These are phyloP conservation scores for Quercus berberidifolia DNA, from an alignment of 306 rosid genomes.

Conservation along the genomic window DNA sequence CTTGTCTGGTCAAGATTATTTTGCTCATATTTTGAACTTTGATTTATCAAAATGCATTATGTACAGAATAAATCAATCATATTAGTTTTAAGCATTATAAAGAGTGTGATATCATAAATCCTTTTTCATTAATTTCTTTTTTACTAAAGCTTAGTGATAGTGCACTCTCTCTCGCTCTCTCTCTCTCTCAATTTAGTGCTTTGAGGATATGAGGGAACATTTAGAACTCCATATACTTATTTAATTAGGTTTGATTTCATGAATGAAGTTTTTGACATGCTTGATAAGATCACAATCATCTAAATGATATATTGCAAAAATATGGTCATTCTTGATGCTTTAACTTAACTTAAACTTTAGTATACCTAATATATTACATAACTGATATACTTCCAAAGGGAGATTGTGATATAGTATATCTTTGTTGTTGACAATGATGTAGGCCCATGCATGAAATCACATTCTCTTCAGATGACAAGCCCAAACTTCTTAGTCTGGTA, in stretches of 20 bases:
- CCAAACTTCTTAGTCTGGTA: constrained; percentile 98
- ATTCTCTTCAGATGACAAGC: constrained; percentile 91
- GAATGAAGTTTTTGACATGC: constrained; percentile 7
- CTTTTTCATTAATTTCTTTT: neutral
- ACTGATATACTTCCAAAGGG: constrained; percentile 10
- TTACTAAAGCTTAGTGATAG: neutral
- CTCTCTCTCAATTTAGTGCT: neutral
- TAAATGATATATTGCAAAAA: constrained; percentile 3
- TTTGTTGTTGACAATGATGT: constrained; percentile 39
- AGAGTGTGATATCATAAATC: neutral
- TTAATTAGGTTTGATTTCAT: constrained; percentile 2
- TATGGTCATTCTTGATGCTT: constrained; percentile 13
- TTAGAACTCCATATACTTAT: constrained; percentile 19
- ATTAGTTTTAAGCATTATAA: neutral
- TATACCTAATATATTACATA: neutral
- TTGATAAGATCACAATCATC: neutral
- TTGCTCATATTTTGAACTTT: neutral
- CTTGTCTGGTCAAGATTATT: neutral
- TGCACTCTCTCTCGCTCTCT: neutral
- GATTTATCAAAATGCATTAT: neutral
- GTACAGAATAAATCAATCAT: neutral
- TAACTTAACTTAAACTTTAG: neutral
- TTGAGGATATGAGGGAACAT: constrained; percentile 13
- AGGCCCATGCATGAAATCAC: constrained; percentile 99
- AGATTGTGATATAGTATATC: neutral